These are phyloP conservation scores for Mucor sp. DNA, from an alignment of 371 early-diverging fungal species.

Conservation along the genomic window DNA sequence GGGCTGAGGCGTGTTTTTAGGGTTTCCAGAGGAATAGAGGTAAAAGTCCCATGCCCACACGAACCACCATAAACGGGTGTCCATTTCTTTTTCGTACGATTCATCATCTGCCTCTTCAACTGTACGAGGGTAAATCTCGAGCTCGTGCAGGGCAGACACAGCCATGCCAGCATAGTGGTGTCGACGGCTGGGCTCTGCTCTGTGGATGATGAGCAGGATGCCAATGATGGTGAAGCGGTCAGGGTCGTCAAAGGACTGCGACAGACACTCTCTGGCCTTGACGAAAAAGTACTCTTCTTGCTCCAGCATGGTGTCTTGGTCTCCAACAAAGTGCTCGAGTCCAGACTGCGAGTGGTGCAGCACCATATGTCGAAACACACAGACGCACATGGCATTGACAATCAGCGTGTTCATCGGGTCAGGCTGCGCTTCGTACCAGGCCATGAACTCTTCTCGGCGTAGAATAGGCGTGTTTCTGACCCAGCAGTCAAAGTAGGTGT, in stretches of 20 bases:
- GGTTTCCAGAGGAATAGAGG: constrained; percentile 39
- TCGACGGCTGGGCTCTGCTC: constrained; percentile 33
- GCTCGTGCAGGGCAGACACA: constrained; percentile 40
- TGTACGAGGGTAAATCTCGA: constrained; percentile 51
- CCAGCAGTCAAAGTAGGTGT: constrained; percentile 50
- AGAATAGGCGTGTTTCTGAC: constrained; percentile 39
- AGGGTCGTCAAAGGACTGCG: constrained; percentile 48
- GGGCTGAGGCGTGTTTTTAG: constrained; percentile 40
- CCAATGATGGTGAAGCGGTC: constrained; percentile 41
- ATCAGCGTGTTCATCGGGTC: constrained; percentile 41
- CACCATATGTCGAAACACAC: constrained; percentile 39
- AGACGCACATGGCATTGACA: constrained; percentile 48
- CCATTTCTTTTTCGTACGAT: constrained; percentile 46
- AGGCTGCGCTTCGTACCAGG: constrained; percentile 37
- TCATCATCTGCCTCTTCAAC: constrained; percentile 36
- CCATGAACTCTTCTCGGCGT: constrained; percentile 40
- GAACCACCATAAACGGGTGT: constrained; percentile 56
- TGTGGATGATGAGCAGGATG: constrained; percentile 29
- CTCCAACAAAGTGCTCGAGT: constrained; percentile 28
- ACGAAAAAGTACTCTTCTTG: constrained; percentile 52
- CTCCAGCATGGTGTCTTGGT: constrained; percentile 41
- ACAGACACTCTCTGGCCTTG: constrained; percentile 41
- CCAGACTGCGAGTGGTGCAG: constrained; percentile 35
- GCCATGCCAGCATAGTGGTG: constrained; percentile 53
- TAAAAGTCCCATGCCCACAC: constrained; percentile 50